Percentiles rank a stretch among this genome's conserved stretches.
Evolutionary conservation across 2,329 filamentous ascomycete genomes (phyloP).

Genomic region (Amauroascus verrucosus): DNA sequence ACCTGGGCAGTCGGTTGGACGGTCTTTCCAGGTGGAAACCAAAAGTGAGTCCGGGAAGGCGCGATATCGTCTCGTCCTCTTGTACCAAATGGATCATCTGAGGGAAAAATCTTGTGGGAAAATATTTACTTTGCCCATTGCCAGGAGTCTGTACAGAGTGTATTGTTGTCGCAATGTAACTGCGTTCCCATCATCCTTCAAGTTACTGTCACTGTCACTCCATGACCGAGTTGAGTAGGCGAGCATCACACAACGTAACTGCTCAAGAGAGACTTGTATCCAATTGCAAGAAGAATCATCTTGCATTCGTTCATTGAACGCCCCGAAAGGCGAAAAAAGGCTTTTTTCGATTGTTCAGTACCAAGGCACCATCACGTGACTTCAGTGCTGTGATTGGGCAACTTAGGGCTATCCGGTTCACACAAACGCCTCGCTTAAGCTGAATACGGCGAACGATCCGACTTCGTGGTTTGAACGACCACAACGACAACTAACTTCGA

Average conservation of each 20-base stretch:
- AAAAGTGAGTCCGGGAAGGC: neutral
- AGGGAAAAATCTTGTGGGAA: no score
- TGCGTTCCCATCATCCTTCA: no score
- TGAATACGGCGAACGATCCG: slow-evolving; percentile 25
- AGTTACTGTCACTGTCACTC: no score
- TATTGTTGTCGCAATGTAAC: no score
- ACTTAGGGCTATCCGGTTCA: slow-evolving; percentile 32
- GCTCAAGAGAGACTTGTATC: no score
- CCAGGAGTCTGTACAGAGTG: no score
- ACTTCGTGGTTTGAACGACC: slow-evolving; percentile 36
- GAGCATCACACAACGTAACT: no score
- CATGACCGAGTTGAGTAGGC: no score
- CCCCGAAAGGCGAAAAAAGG: neutral
- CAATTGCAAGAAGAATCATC: no score
- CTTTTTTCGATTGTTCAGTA: no score
- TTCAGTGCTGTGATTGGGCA: slow-evolving; percentile 20
- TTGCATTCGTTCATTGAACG: no score
- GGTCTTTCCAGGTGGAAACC: neutral
- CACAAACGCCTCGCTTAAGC: slow-evolving; percentile 37
- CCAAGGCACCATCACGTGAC: slow-evolving; percentile 21
- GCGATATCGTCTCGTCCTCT: neutral
- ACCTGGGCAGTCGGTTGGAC: neutral
- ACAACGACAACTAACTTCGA: slow-evolving; percentile 40
- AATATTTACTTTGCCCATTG: no score
- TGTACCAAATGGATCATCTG: neutral